Percentiles rank a stretch among this genome's conserved stretches.
Evolutionary conservation across 805 yeast genomes (phyloP).

Genomic region (Candida vaughaniae): DNA sequence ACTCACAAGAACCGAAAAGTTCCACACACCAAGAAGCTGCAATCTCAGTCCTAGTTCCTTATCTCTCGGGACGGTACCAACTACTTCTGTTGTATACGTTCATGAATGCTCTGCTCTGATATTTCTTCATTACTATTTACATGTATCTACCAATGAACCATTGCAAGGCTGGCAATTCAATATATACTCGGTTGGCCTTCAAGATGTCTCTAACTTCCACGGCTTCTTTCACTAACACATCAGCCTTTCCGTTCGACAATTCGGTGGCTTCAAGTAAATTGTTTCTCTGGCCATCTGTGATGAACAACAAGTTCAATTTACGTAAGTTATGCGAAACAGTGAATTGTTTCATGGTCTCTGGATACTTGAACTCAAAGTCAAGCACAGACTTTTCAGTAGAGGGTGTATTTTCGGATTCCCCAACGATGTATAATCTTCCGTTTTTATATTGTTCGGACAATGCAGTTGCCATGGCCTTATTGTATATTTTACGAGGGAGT

Average conservation of each 20-base stretch:
- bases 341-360: constrained; percentile 50
- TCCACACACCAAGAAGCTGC: background rate
- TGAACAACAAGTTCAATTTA: constrained; percentile 60
- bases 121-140: constrained; percentile 15
- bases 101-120: too few relatives aligned
- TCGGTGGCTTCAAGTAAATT: constrained; percentile 64
- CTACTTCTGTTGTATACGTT: too few relatives aligned
- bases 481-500: constrained; percentile 71
- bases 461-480: constrained; percentile 76
- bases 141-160: constrained; percentile 45
- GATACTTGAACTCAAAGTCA: constrained; percentile 41
- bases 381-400: constrained; percentile 12
- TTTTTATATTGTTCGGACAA: constrained; percentile 75
- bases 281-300: constrained; percentile 58
- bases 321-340: constrained; percentile 48
- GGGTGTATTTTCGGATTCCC: constrained; percentile 36
- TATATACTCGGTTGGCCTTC: constrained; percentile 71
- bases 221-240: constrained; percentile 70
- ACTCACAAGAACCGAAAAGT: background rate
- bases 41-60: too few relatives aligned
- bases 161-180: constrained; percentile 72
- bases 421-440: constrained; percentile 72
- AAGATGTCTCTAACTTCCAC: constrained; percentile 81
- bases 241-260: constrained; percentile 51
- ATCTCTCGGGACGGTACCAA: too few relatives aligned